A percentile compares a stretch with the other conserved stretches of the same genome.
These are phyloP conservation scores for Candida schatavii DNA, from an alignment of 805 yeast species.

Conservation along the genomic window DNA sequence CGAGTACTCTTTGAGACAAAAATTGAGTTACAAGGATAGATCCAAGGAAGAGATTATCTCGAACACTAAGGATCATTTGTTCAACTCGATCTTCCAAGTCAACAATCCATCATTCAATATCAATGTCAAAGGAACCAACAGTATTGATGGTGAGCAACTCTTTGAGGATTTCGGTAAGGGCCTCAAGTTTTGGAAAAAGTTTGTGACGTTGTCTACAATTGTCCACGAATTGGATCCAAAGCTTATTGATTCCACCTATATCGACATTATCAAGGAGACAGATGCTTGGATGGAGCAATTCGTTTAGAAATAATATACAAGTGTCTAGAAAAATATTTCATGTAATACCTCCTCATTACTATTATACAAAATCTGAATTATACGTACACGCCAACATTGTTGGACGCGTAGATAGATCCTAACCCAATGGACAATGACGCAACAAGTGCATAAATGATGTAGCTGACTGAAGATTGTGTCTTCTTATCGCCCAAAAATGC, in stretches of 20 bases:
- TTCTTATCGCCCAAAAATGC: slow-evolving; percentile 28
- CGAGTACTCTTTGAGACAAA: slow-evolving; percentile 35
- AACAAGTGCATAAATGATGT: slow-evolving; percentile 26
- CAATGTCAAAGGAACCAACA: slow-evolving; percentile 40
- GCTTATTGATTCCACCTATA: slow-evolving; percentile 23
- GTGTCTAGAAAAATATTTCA: no score
- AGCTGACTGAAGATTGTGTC: slow-evolving; percentile 21
- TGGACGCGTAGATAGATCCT: slow-evolving; percentile 35
- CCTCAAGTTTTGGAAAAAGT: slow-evolving; percentile 33
- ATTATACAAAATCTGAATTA: no score
- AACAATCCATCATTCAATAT: slow-evolving; percentile 37
- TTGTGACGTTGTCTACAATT: slow-evolving; percentile 24
- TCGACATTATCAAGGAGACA: slow-evolving; percentile 22
- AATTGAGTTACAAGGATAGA: slow-evolving; percentile 17
- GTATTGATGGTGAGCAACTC: slow-evolving; percentile 32
- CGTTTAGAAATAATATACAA: slow-evolving; percentile 12
- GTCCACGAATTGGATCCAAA: slow-evolving; percentile 24
- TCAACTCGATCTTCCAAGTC: slow-evolving; percentile 36
- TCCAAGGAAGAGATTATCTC: slow-evolving; percentile 25
- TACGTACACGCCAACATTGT: slow-evolving; percentile 43
- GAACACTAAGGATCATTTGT: slow-evolving; percentile 28
- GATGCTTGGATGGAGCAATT: slow-evolving; percentile 29
- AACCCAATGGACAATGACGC: slow-evolving; percentile 39
- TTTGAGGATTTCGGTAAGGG: slow-evolving; percentile 30
- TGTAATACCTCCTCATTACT: no score